phyloP scores from a whole-genome alignment of 1,139 yeast genomes.

The Sugiyamaella castrensis region DNA sequence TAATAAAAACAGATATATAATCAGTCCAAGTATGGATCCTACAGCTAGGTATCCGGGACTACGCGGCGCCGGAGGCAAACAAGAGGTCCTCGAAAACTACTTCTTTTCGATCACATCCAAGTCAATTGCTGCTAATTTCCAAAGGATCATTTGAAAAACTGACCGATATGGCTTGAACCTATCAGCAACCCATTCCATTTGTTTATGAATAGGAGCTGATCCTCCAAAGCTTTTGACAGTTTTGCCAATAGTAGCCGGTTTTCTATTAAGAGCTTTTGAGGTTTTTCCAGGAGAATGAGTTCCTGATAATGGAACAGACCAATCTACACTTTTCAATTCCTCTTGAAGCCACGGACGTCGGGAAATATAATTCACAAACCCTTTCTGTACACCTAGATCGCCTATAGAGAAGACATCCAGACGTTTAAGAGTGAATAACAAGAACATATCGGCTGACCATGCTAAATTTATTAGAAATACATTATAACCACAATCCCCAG shows the following conservation, averaged over 20 bases:
- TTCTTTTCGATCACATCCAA: conserved; percentile 35
- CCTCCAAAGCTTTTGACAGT: conserved; percentile 32
- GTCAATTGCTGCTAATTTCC: conserved; percentile 66
- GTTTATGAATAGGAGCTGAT: conserved; percentile 34
- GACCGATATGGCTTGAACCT: conserved; percentile 65
- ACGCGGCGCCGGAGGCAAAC: no score
- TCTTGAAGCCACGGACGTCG: conserved; percentile 52
- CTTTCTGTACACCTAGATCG: conserved; percentile 84
- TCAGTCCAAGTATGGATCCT: no score
- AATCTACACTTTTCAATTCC: conserved; percentile 41
- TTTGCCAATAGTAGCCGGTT: conserved; percentile 32
- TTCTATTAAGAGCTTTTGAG: conserved; percentile 30
- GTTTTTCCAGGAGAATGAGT: conserved; percentile 34
- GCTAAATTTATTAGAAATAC: conserved; percentile 25
- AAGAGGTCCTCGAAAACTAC: no score
- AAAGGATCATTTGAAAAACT: conserved; percentile 66
- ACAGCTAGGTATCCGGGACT: no score
- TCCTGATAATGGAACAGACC: conserved; percentile 23
- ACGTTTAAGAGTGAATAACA: conserved; percentile 63
- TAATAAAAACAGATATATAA: no score
- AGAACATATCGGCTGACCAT: conserved; percentile 91
- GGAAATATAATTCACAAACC: conserved; percentile 61
- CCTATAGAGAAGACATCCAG: conserved; percentile 71
- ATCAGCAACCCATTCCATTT: conserved; percentile 51
- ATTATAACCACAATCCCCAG: neutral